These are phyloP conservation scores for Trichoderma atroviride DNA, from an alignment of 2,329 filamentous ascomycete genomes.

Conservation along the genomic window DNA sequence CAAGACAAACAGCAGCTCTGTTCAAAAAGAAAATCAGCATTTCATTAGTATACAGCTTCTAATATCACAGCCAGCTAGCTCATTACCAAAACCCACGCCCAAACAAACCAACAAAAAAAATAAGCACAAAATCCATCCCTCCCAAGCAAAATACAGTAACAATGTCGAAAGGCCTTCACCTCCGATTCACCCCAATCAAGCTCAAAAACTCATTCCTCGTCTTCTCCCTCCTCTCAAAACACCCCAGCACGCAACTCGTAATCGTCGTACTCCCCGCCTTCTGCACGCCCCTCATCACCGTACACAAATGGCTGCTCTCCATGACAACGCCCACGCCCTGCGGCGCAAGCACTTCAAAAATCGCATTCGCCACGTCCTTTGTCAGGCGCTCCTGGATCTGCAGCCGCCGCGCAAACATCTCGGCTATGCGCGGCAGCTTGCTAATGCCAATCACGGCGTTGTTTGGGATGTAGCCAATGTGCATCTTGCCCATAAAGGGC, in stretches of 20 bases:
- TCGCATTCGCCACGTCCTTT: conserved; percentile 91
- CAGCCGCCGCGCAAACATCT: conserved; percentile 91
- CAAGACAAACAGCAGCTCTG: not conserved
- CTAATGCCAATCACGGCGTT: conserved; percentile 92
- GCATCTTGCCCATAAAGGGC: conserved; percentile 98
- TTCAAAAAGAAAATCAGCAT: not conserved
- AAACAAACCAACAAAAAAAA: not conserved
- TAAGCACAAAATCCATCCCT: too few species aligned
- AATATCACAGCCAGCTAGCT: not conserved
- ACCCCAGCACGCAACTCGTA: conserved; percentile 96
- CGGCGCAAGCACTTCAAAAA: conserved; percentile 89
- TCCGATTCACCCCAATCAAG: conserved; percentile 55
- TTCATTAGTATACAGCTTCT: not conserved
- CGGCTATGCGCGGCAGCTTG: conserved; percentile 91
- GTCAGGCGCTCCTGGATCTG: conserved; percentile 97
- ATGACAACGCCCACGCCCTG: conserved; percentile 97
- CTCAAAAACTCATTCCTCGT: conserved; percentile 95
- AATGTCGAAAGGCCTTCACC: too few species aligned
- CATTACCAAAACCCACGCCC: not conserved
- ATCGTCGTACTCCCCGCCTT: conserved; percentile 87
- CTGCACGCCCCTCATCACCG: conserved; percentile 98
- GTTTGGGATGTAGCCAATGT: conserved; percentile 96
- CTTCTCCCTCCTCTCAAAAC: conserved; percentile 89
- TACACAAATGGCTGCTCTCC: conserved; percentile 86
- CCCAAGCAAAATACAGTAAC: not conserved